phyloP scores from a whole-genome alignment of 768 basidiomycete species.

The Mrakia frigida region DNA sequence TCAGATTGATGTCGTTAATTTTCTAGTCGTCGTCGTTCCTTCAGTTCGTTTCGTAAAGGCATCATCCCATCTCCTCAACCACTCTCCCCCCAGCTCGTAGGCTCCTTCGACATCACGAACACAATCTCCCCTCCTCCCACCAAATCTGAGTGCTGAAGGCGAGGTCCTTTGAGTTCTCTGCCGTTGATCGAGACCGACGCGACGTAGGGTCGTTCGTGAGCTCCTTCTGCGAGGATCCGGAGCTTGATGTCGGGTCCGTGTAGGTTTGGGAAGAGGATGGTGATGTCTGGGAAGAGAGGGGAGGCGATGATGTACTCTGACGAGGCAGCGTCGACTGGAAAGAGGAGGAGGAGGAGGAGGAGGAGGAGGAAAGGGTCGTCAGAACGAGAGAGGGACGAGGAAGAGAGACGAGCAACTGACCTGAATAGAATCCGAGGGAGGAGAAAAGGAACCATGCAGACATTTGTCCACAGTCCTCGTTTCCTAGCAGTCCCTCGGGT shows the following conservation, averaged over 20 bases:
- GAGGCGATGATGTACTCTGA: conserved; percentile 68
- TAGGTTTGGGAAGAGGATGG: conserved; percentile 53
- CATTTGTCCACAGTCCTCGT: conserved; percentile 89
- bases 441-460: conserved; percentile 82
- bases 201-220: conserved; percentile 56
- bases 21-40: neutral
- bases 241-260: conserved; percentile 43
- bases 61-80: neutral
- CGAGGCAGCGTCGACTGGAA: conserved; percentile 67
- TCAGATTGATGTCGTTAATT: too few relatives aligned
- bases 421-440: conserved; percentile 73
- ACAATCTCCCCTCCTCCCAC: conserved; percentile 54
- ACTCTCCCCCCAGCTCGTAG: conserved; percentile 49
- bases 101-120: conserved; percentile 61
- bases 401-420: conserved; percentile 28
- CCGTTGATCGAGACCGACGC: conserved; percentile 59
- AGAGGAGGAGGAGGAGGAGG: neutral
- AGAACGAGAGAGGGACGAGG: neutral
- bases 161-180: conserved; percentile 46
- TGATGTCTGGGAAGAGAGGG: conserved; percentile 56
- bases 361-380: neutral
- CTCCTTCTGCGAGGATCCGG: conserved; percentile 56
- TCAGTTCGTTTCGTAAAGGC: neutral
- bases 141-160: conserved; percentile 62
- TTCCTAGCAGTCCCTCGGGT: conserved; percentile 55